These are phyloP conservation scores for Pseudogymnoascus sp. DNA, from an alignment of 2,329 filamentous ascomycete species.

Conservation along the genomic window DNA sequence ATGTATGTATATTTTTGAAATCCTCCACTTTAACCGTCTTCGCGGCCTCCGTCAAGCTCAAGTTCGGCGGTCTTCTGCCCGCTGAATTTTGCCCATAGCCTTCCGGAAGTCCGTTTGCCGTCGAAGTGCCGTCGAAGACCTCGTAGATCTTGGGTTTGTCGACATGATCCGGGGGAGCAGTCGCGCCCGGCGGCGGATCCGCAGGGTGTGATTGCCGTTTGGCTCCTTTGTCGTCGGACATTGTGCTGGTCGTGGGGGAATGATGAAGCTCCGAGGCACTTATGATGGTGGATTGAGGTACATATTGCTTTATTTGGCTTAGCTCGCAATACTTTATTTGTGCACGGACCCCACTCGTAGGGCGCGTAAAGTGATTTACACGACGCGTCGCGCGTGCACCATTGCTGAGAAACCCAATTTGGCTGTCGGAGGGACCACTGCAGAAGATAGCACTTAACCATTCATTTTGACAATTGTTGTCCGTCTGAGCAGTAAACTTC, in stretches of 20 bases:
- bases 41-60: slow-evolving; percentile 51
- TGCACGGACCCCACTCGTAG: background rate
- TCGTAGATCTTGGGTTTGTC: slow-evolving; percentile 32
- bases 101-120: slow-evolving; percentile 26
- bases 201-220: slow-evolving; percentile 17
- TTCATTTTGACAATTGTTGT: slow-evolving; percentile 2
- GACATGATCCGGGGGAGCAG: slow-evolving; percentile 28
- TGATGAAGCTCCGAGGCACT: slow-evolving; percentile 9
- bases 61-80: slow-evolving; percentile 12
- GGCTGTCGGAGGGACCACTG: background rate
- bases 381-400: slow-evolving; percentile 3
- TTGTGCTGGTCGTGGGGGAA: background rate
- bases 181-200: slow-evolving; percentile 29
- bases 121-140: slow-evolving; percentile 27
- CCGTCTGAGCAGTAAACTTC: background rate
- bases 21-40: slow-evolving; percentile 59
- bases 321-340: slow-evolving; percentile 1
- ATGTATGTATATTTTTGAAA: slow-evolving; percentile 63
- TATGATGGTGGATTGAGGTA: slow-evolving; percentile 10
- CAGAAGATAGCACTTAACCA: background rate
- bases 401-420: background rate
- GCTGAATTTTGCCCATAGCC: slow-evolving; percentile 28
- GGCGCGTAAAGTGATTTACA: slow-evolving; percentile 8
- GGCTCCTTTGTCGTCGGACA: slow-evolving; percentile 9
- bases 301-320: slow-evolving; percentile 5